A percentile compares a stretch with the other conserved stretches of the same genome.
Conservation (phyloP, 257 asterid species). For the Ligustrum vulgare region DNA sequence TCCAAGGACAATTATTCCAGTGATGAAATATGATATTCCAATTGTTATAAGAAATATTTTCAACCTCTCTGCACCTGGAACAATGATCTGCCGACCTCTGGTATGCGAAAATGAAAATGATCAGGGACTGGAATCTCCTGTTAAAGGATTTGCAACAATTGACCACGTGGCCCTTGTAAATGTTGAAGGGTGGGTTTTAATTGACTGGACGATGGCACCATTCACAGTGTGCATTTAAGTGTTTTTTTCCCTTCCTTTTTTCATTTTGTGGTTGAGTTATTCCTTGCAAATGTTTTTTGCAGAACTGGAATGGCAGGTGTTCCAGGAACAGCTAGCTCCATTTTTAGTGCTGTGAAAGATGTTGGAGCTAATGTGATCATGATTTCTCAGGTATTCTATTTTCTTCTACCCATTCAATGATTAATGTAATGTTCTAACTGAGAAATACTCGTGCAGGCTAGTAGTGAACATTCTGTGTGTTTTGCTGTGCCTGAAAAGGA, state of each 20-base stretch:
- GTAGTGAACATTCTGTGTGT: constrained; percentile 99
- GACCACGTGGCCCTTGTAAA: constrained; percentile 96
- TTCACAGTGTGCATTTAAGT: not conserved
- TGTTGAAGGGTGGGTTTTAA: constrained; percentile 85
- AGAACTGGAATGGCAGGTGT: constrained; percentile 99
- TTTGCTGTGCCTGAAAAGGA: constrained; percentile 98
- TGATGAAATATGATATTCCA: constrained; percentile 93
- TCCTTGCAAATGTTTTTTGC: constrained; percentile 29
- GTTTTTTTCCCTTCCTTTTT: not conserved
- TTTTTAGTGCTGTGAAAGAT: constrained; percentile 89
- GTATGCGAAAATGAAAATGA: constrained; percentile 48
- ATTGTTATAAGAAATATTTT: constrained; percentile 95
- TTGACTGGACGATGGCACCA: constrained; percentile 10
- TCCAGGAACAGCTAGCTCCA: constrained; percentile 94
- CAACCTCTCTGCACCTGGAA: constrained; percentile 94
- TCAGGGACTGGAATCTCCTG: constrained; percentile 55
- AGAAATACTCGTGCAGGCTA: constrained; percentile 63
- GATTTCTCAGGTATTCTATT: constrained; percentile 83
- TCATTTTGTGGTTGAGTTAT: constrained; percentile 10
- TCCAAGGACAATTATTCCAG: constrained; percentile 98
- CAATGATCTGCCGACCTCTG: constrained; percentile 69
- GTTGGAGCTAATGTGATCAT: constrained; percentile 97
- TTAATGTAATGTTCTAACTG: constrained; percentile 3
- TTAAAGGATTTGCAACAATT: constrained; percentile 98
- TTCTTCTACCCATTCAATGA: constrained; percentile 8